Evolutionary conservation across 331 rosid species (phyloP).

Genomic region (Pyrus hybrid): DNA sequence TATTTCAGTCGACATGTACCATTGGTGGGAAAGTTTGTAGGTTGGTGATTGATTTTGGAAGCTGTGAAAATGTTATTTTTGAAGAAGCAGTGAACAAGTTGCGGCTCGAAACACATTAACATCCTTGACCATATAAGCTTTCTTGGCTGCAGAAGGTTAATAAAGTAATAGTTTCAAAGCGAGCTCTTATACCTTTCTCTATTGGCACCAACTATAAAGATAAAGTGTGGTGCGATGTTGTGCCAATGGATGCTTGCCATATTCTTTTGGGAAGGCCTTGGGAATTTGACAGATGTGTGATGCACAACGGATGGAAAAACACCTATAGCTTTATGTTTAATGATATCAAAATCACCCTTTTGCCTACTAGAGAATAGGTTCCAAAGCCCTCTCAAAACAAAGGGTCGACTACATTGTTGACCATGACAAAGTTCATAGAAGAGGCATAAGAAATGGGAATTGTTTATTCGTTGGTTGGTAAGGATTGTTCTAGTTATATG

Average conservation of each 20-base stretch:
- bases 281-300: not conserved
- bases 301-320: not conserved
- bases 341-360: not conserved
- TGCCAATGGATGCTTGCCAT: not conserved
- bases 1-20: not conserved
- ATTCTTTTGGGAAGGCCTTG: not conserved
- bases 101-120: fast-evolving
- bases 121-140: not conserved
- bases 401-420: not conserved
- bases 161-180: not conserved
- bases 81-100: not conserved
- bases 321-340: not conserved
- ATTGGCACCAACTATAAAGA: not conserved
- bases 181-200: not conserved
- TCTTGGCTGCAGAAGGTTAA: not conserved
- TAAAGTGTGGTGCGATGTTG: no score
- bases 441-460: no score
- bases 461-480: no score
- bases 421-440: not conserved
- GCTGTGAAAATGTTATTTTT: not conserved
- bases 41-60: not conserved
- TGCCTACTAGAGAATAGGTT: not conserved
- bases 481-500: no score
- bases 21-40: not conserved
- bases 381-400: not conserved